Percentiles rank a stretch among this genome's conserved stretches.
phyloP scores from a whole-genome alignment of 306 rosid genomes.

The Fagus crenata region DNA sequence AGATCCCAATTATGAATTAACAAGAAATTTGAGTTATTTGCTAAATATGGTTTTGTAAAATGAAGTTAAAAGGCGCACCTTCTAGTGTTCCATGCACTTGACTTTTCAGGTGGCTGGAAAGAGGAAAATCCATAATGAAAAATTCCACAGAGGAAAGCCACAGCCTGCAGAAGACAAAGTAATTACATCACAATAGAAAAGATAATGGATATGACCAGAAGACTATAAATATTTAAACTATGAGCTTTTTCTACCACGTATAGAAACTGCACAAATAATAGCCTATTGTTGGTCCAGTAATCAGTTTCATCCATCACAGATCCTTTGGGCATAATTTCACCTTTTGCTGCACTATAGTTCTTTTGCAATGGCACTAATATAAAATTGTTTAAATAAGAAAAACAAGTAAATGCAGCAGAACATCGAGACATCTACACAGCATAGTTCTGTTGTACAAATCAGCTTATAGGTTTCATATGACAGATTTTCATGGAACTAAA shows the following conservation, averaged over 20 bases:
- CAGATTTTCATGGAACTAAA: neutral
- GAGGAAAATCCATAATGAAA: constrained; percentile 60
- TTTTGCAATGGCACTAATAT: neutral
- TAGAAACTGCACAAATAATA: constrained; percentile 1
- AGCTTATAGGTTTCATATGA: neutral
- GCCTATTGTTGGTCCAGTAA: neutral
- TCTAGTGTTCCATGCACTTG: constrained; percentile 58
- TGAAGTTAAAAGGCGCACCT: constrained; percentile 59
- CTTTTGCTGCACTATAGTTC: neutral
- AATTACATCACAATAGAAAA: constrained; percentile 21
- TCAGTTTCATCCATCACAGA: neutral
- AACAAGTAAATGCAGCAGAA: constrained; percentile 2
- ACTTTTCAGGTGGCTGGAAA: constrained; percentile 54
- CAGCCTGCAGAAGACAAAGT: constrained; percentile 52
- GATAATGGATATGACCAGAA: constrained; percentile 25
- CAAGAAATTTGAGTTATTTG: constrained; percentile 7
- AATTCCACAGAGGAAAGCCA: constrained; percentile 74
- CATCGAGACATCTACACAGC: neutral
- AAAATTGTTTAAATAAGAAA: neutral
- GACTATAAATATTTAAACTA: neutral
- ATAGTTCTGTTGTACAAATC: neutral
- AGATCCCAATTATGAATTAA: constrained; percentile 6
- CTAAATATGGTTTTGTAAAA: constrained; percentile 6
- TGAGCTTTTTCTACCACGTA: constrained; percentile 21
- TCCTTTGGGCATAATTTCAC: neutral